Conservation (phyloP, 768 basidiomycete species). For the Tubosaeta sp. region DNA sequence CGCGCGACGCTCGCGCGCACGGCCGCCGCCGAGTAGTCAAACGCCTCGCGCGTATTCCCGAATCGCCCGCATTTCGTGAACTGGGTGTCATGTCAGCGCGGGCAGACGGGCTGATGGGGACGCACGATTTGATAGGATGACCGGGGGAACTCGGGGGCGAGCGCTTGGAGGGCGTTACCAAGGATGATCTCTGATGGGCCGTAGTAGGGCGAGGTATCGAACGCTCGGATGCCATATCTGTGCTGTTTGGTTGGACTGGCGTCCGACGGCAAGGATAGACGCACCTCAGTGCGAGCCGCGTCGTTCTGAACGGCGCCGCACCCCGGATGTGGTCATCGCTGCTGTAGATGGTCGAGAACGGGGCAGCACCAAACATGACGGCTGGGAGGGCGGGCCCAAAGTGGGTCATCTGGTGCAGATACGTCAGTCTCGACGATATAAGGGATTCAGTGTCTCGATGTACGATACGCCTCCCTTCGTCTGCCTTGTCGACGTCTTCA, state of each 20-base stretch:
- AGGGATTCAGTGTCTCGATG: conserved; percentile 1
- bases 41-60: conserved; percentile 45
- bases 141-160: conserved; percentile 71
- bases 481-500: conserved; percentile 36
- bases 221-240: conserved; percentile 77
- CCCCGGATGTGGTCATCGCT: conserved; percentile 52
- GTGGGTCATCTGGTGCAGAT: conserved; percentile 20
- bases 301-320: conserved; percentile 55
- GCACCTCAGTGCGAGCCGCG: conserved; percentile 74
- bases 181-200: conserved; percentile 75
- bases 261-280: conserved; percentile 2
- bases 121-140: conserved; percentile 69
- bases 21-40: conserved; percentile 69
- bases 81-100: conserved; percentile 32
- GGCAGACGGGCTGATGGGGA: background rate
- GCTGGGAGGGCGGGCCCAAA: conserved; percentile 37
- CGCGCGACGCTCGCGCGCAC: conserved; percentile 64
- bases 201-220: conserved; percentile 83
- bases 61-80: conserved; percentile 87
- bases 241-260: background rate
- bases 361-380: conserved; percentile 68
- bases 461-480: conserved; percentile 33
- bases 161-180: conserved; percentile 56
- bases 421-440: conserved; percentile 5
- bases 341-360: conserved; percentile 69